Base-by-base conservation (phyloP, 1,139 yeast species). In the Lodderomyces oxycetoniae region DNA sequence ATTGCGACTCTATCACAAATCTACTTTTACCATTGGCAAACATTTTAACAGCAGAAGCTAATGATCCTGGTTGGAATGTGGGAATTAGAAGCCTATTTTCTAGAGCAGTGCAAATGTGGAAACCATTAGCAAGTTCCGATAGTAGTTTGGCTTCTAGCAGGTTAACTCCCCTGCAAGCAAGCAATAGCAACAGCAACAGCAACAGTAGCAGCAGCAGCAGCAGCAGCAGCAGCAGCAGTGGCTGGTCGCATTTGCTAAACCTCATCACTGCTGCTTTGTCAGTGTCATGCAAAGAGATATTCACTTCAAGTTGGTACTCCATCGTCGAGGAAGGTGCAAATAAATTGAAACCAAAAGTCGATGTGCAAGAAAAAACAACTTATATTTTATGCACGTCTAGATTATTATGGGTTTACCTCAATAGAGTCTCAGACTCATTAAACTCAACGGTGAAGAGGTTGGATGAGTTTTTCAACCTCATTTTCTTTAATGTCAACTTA, bases 41-140 rank as follows among this genome's bases (percentile, higher is more conserved):
- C 13, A 69, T 76, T 2, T 70, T 89, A 23, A 86, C 96, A 0
- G 98, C 96, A 0, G 99, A 93, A 54, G 88, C 88, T 1, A 91
- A 93, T 50, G 95, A 88, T 55, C 98, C 98, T 3, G 78, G 84
- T 1, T 93, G 98, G 99, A 80, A 82, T 0, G 84, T 79, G 33
- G 93, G 96, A 0, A 74, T 87, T 36, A 74, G 74, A 22, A 59
- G 65, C 13, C 74, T 88, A 2, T 82, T 74, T 52, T 57, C 71
- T 10, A 72, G 72, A 38, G 77, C 82, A 2, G 45, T 47, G 21
- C 49, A 51, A 22, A 55, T 67, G 17, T 67, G 71, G 71, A 49
- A 48, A 29, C 49, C 47, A 30, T 26, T 34, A 3, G 31, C 29
- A 9, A n/a, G 23, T n/a, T 20, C 23, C 23, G 30, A 27, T 10